Conservation (phyloP, 768 basidiomycete genomes). For the Lentinula sp. region DNA sequence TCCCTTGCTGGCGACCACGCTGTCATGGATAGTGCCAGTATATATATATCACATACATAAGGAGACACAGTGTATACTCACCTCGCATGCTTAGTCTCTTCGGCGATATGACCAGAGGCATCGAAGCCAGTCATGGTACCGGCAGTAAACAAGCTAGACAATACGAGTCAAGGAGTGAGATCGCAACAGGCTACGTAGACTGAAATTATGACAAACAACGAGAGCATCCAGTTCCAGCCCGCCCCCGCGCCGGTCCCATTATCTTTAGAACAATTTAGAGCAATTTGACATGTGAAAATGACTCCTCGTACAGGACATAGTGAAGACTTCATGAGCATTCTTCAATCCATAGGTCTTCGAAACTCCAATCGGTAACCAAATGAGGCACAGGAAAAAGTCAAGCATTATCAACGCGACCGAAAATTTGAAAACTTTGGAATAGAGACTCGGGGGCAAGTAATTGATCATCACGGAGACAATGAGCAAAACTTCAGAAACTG, state of each 20-base stretch:
- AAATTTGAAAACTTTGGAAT: constrained; percentile 73
- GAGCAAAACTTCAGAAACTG: constrained; percentile 67
- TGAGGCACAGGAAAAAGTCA: constrained; percentile 82
- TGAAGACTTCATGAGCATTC: constrained; percentile 78
- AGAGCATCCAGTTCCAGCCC: constrained; percentile 90
- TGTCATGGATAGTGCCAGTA: constrained; percentile 17
- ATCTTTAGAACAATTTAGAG: constrained; percentile 34
- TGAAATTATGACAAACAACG: constrained; percentile 44
- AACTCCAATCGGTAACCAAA: constrained; percentile 92
- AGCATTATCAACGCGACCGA: constrained; percentile 71
- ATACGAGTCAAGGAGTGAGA: background rate
- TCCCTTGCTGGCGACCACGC: constrained; percentile 75
- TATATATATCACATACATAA: background rate
- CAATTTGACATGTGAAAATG: background rate
- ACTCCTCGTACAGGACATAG: constrained; percentile 56
- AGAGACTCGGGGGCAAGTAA: constrained; percentile 72
- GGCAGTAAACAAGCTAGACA: constrained; percentile 69
- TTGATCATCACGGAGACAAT: constrained; percentile 75
- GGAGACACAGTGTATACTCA: constrained; percentile 13
- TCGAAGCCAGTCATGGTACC: constrained; percentile 91
- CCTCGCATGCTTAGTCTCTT: constrained; percentile 83
- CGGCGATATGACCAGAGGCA: constrained; percentile 81
- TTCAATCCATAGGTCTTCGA: constrained; percentile 87
- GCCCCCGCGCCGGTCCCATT: constrained; percentile 85
- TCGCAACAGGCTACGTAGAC: background rate